phyloP scores from a whole-genome alignment of 2,329 filamentous ascomycete genomes.

The Colletotrichum paranaense region DNA sequence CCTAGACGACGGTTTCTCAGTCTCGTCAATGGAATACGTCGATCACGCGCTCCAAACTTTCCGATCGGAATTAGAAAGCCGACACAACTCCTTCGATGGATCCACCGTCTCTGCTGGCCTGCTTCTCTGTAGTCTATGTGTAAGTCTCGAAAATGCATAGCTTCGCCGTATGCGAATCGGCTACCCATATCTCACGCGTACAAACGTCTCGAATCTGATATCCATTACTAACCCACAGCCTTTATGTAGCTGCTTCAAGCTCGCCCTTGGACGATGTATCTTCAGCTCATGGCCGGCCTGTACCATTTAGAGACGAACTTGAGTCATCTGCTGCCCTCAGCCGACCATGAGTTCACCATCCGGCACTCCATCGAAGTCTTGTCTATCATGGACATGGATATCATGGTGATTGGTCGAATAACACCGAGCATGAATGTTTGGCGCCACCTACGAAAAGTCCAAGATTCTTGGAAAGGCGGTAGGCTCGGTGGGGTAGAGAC shows the following conservation, averaged over 20 bases:
- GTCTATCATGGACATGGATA: slow-evolving; percentile 36
- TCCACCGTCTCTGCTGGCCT: slow-evolving; percentile 32
- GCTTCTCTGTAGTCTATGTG: slow-evolving; percentile 30
- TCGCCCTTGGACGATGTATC: slow-evolving; percentile 29
- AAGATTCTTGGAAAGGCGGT: slow-evolving; percentile 28
- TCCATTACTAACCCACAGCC: not conserved
- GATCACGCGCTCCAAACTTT: slow-evolving; percentile 33
- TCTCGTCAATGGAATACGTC: slow-evolving; percentile 31
- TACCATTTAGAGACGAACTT: slow-evolving; percentile 23
- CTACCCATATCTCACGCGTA: not conserved
- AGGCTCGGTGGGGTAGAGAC: slow-evolving; percentile 41
- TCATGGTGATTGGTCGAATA: slow-evolving; percentile 30
- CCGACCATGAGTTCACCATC: slow-evolving; percentile 14
- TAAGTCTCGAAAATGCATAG: not conserved
- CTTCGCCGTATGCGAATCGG: too few relatives aligned
- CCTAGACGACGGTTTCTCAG: slow-evolving; percentile 30
- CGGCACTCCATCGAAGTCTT: slow-evolving; percentile 33
- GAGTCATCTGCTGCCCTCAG: not conserved
- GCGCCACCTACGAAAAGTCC: slow-evolving; percentile 21
- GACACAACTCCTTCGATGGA: slow-evolving; percentile 20
- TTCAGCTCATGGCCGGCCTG: slow-evolving; percentile 33
- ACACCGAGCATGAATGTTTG: slow-evolving; percentile 34
- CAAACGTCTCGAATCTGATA: not conserved
- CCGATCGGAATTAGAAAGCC: slow-evolving; percentile 29
- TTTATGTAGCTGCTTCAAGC: slow-evolving; percentile 21